These are phyloP conservation scores for Vigna unguiculata DNA, from an alignment of 306 rosid species.

Conservation along the genomic window DNA sequence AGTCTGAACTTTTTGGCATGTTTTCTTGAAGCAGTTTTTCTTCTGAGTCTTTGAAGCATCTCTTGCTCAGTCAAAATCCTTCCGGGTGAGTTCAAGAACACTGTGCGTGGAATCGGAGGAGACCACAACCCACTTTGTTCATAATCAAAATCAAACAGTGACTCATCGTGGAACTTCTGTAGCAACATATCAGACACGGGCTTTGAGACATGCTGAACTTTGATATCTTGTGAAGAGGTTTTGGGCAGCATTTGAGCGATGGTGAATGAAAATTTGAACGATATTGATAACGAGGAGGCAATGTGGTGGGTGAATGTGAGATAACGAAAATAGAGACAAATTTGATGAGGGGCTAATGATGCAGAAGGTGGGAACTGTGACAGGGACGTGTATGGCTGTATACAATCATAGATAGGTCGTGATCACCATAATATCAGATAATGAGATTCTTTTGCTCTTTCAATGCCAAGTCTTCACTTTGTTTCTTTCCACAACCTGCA, in stretches of 20 bases:
- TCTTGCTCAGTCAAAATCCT: slow-evolving; percentile 61
- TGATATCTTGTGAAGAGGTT: slow-evolving; percentile 46
- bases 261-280: slow-evolving; percentile 12
- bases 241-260: slow-evolving; percentile 43
- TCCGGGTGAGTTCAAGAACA: slow-evolving; percentile 69
- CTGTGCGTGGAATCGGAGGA: slow-evolving; percentile 71
- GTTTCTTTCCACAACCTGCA: background rate
- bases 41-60: slow-evolving; percentile 60
- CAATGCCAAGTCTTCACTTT: slow-evolving; percentile 22
- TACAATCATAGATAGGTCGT: slow-evolving; percentile 66
- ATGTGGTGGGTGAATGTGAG: slow-evolving; percentile 38
- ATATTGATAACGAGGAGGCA: slow-evolving; percentile 12
- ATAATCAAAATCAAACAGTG: slow-evolving; percentile 70
- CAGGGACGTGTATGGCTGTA: slow-evolving; percentile 72
- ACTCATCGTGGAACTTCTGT: slow-evolving; percentile 68
- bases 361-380: slow-evolving; percentile 52
- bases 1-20: slow-evolving; percentile 41
- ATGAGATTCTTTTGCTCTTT: slow-evolving; percentile 44
- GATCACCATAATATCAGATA: slow-evolving; percentile 49
- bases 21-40: slow-evolving; percentile 34
- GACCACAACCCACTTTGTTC: slow-evolving; percentile 90
- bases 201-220: slow-evolving; percentile 65
- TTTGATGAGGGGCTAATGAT: slow-evolving; percentile 42
- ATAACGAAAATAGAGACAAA: slow-evolving; percentile 44
- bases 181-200: slow-evolving; percentile 67